phyloP scores from a whole-genome alignment of 2,329 filamentous ascomycete genomes.

The Cercospora nicotianae region DNA sequence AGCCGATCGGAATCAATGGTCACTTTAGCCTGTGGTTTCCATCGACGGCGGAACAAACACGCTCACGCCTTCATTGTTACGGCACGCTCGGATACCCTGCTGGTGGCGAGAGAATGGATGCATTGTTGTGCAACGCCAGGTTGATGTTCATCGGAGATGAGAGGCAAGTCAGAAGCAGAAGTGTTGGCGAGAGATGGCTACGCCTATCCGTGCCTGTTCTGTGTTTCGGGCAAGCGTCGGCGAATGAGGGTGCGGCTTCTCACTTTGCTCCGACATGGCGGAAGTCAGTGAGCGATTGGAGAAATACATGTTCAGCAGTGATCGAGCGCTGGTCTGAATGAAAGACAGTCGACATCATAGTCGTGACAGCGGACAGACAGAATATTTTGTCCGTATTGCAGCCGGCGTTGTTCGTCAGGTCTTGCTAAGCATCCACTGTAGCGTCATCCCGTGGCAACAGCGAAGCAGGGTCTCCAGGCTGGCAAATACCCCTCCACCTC shows the following conservation, averaged over 20 bases:
- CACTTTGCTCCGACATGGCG: background rate
- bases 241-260: background rate
- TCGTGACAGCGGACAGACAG: background rate
- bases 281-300: background rate
- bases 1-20: slow-evolving; percentile 5
- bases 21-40: background rate
- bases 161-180: background rate
- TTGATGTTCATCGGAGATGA: background rate
- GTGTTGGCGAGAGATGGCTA: background rate
- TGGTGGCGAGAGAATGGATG: background rate
- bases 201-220: background rate
- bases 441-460: slow-evolving; percentile 6
- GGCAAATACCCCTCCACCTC: background rate
- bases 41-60: background rate
- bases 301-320: background rate
- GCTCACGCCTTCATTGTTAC: background rate
- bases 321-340: background rate
- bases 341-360: background rate
- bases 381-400: background rate
- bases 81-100: background rate
- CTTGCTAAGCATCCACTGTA: slow-evolving; percentile 7
- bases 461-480: background rate
- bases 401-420: slow-evolving; percentile 4
- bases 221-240: slow-evolving; percentile 3
- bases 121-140: background rate